Evolutionary conservation across 2,329 filamentous ascomycete genomes (phyloP).

Genomic region (Penicillium sp.): DNA sequence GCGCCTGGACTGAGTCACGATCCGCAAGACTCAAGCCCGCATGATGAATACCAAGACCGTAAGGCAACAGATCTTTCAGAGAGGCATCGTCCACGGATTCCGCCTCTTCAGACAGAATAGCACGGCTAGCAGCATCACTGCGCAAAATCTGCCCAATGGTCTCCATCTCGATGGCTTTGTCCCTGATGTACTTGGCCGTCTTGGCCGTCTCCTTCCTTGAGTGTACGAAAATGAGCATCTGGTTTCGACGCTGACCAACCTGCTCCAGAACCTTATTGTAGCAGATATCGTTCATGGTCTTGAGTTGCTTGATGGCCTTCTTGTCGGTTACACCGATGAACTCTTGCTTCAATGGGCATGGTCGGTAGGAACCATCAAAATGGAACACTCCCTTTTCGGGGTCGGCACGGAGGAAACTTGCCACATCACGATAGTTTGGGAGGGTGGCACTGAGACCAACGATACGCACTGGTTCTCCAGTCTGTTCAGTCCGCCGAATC

Average conservation of each 20-base stretch:
- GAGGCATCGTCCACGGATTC: slow-evolving; percentile 79
- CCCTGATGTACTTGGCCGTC: slow-evolving; percentile 90
- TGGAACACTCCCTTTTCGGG: slow-evolving; percentile 84
- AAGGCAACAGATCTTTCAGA: slow-evolving; percentile 89
- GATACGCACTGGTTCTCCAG: slow-evolving; percentile 85
- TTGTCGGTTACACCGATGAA: slow-evolving; percentile 97
- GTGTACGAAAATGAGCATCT: slow-evolving; percentile 99
- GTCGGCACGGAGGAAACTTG: slow-evolving; percentile 89
- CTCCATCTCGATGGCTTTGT: slow-evolving; percentile 95
- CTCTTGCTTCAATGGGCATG: slow-evolving; percentile 91
- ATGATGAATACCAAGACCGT: slow-evolving; percentile 97
- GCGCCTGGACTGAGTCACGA: slow-evolving; percentile 88
- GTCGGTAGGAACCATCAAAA: slow-evolving; percentile 90
- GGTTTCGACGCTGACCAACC: slow-evolving; percentile 85
- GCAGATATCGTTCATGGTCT: slow-evolving; percentile 98
- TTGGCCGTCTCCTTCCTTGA: slow-evolving; percentile 98
- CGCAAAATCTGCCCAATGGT: slow-evolving; percentile 94
- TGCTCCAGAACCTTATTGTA: slow-evolving; percentile 98
- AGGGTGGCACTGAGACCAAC: slow-evolving; percentile 91
- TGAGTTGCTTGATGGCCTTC: slow-evolving; percentile 97
- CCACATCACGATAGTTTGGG: slow-evolving; percentile 94
- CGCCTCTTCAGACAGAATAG: slow-evolving; percentile 81
- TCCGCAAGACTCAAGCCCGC: slow-evolving; percentile 96
- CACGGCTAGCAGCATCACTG: slow-evolving; percentile 85
- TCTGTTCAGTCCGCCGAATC: slow-evolving; percentile 89